These are phyloP conservation scores for Calamus simplicifolius DNA, from an alignment of 176 grass and related monocot species.

Conservation along the genomic window DNA sequence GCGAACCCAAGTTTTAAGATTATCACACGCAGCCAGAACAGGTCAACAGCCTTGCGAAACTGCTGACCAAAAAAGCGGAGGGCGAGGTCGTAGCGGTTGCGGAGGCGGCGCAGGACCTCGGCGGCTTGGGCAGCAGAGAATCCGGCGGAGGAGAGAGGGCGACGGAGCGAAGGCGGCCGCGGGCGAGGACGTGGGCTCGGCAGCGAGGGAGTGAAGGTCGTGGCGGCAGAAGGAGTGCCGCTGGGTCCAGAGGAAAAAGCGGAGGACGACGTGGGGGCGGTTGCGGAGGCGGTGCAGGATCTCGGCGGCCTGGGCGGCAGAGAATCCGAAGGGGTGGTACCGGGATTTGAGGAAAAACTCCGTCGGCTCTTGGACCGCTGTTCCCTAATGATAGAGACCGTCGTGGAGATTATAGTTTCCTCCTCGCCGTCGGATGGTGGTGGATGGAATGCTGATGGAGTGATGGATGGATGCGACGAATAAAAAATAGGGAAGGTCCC, in stretches of 20 bases:
- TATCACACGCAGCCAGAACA: no score
- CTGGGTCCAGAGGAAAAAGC: conserved; percentile 5
- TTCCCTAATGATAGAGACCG: conserved; percentile 3
- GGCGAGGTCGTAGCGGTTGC: no score
- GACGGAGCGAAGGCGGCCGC: not conserved
- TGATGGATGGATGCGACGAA: not conserved
- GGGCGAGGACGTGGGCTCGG: conserved; percentile 6
- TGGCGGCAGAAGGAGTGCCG: not conserved
- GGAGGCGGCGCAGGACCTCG: no score
- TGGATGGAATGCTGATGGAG: not conserved
- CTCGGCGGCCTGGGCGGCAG: not conserved
- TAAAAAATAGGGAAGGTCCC: not conserved
- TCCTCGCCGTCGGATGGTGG: not conserved
- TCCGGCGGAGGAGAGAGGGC: no score
- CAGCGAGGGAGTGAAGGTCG: conserved; percentile 6
- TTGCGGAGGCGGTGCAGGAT: conserved; percentile 9
- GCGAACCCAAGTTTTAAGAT: no score
- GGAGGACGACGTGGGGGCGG: conserved; percentile 7
- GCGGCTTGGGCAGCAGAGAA: no score
- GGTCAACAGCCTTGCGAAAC: no score
- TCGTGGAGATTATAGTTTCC: conserved; percentile 7
- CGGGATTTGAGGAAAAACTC: conserved; percentile 2
- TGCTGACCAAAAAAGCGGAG: no score
- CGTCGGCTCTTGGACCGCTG: conserved; percentile 11
- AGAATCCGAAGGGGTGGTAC: not conserved